Base-by-base conservation (phyloP, 441 rosid genomes). In the Breynia disticha region DNA sequence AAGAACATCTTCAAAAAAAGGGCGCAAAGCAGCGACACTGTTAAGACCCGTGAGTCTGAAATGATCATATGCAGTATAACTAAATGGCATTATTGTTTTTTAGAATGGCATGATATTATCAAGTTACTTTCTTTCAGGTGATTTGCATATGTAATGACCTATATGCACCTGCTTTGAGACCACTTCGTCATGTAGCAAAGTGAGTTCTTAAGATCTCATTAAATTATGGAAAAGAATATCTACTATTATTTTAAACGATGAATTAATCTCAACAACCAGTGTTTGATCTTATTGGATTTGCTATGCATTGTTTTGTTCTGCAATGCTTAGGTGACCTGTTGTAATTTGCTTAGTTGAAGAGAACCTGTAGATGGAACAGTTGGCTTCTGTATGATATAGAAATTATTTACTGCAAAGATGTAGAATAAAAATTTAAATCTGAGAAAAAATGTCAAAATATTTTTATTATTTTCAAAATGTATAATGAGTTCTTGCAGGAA, bases 131-230 rank as follows among this genome's bases (percentile, higher is more conserved):
- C 37, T 65, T 17, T 74, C 62, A 86, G 95, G 81, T 86, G 35
- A 87, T 94, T 62, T 94, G 99, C 78, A 89, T 94, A 69, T 89
- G 99, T 62, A 94, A 94, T 73, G 99, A 94, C 71, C 79, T 89
- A 19, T 94, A 94, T 72, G 87, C 89, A 22, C 95, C 96, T 63
- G 96, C 82, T 57, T 76, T 94, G 67, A 79, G 97, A 67, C 96
- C 86, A 60, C 70, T 94, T 65, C 96, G 99, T 54, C 96, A 89
- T 66, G 76, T 94, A 66, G 97, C 99, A 19, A 85, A 89, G 99
- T 94, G 80, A 76, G 96, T 74, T 50, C 37, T 59, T 56, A 57
- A 55, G 44, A 41, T 41, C 10, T 41, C 15, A 41, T 11, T 9
- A 11, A 11, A 41, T 9, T 41, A 41, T 15, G 9, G 10, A 11